These are phyloP conservation scores for Datisca glomerata DNA, from an alignment of 306 rosid genomes.

Conservation along the genomic window DNA sequence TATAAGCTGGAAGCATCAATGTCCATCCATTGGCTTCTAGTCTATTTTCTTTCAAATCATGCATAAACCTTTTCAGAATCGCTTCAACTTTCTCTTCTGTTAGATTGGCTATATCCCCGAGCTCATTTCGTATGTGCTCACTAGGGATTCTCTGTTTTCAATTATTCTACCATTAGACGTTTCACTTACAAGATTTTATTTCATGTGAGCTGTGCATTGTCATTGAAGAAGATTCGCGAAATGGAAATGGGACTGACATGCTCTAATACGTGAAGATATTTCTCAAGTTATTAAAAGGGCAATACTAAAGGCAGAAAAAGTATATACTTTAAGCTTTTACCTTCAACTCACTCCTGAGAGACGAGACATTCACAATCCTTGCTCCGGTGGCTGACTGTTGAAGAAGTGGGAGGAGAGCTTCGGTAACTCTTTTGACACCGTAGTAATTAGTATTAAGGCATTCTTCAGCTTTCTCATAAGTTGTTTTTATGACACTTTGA, in stretches of 20 bases:
- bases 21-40: conserved; percentile 48
- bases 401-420: conserved; percentile 44
- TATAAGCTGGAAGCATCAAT: conserved; percentile 42
- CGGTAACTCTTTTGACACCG: conserved; percentile 39
- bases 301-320: neutral
- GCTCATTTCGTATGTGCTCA: conserved; percentile 31
- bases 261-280: too few species aligned
- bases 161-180: neutral
- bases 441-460: conserved; percentile 42
- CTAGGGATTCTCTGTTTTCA: conserved; percentile 39
- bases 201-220: too few species aligned
- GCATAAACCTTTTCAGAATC: conserved; percentile 23
- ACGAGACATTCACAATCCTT: conserved; percentile 44
- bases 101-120: conserved; percentile 21
- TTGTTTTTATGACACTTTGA: conserved; percentile 22
- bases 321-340: too few species aligned
- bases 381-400: conserved; percentile 31
- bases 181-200: too few species aligned
- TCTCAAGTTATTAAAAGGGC: too few species aligned
- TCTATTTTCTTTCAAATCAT: conserved; percentile 28
- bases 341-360: conserved; percentile 44
- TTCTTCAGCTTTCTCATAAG: conserved; percentile 31
- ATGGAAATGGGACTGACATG: too few species aligned
- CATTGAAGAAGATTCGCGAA: too few species aligned
- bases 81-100: conserved; percentile 41